Base-by-base conservation (phyloP, 1,139 yeast genomes). In the Suhomyces bokatorum region DNA sequence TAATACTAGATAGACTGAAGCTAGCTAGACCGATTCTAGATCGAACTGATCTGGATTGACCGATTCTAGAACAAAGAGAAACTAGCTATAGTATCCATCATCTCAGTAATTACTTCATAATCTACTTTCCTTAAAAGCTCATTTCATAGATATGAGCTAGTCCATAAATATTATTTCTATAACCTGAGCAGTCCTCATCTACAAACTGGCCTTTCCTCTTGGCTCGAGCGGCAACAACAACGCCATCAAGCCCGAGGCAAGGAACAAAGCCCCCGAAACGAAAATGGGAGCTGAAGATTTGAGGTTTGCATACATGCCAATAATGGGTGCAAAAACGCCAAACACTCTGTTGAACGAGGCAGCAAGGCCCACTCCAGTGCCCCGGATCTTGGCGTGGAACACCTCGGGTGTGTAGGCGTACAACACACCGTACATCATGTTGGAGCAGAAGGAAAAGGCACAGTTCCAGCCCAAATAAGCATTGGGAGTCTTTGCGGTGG, bases 391-490 rank as follows among this genome's bases (percentile, higher is more conserved):
- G 1, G 75, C 59, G 12, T 69, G 70, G 53, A 71, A 72, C 34
- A 71, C 65, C 48, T 73, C 78, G 0, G 77, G 77, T 0, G 77
- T 73, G 51, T 72, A 72, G 11, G 77, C 76, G 48, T 73, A 73
- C 32, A 73, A 57, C 6, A 71, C 77, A 0, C 76, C 77, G 53
- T 70, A 73, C 73, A 72, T 69, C 38, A 71, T 68, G 48, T 66
- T 71, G 26, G 76, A 70, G 36, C 61, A 60, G 47, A 72, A 69
- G 44, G 69, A 67, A 54, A 73, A 72, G 20, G 64, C 66, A 50
- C 77, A 73, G 49, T 68, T 72, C 75, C 75, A 72, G n/a, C 69
- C 77, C 52, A 73, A 60, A 48, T 67, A 59, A 15, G 72, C 67
- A 49, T 70, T 63, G 33, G 71, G 54, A 7, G 69, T 59, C 40